Evolutionary conservation across 2,329 filamentous ascomycete genomes (phyloP).

Genomic region (Neobulgaria alba): DNA sequence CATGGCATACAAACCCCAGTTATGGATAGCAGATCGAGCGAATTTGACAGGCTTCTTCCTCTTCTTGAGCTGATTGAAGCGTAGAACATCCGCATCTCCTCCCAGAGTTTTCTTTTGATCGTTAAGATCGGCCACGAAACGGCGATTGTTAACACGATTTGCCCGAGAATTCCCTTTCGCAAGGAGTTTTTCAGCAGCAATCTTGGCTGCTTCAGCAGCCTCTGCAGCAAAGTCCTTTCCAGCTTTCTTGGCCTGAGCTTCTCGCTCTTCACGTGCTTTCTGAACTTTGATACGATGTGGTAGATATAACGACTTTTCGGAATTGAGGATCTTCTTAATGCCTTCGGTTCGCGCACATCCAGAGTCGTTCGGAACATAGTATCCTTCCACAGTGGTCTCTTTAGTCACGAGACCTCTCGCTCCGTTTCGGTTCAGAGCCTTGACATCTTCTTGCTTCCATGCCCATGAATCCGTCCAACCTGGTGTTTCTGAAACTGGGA

Average conservation of each 20-base stretch:
- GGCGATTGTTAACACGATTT: constrained; percentile 91
- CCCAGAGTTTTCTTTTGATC: constrained; percentile 83
- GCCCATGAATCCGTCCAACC: constrained; percentile 53
- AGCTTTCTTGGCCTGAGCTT: constrained; percentile 62
- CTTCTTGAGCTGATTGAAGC: constrained; percentile 99
- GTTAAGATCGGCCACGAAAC: constrained; percentile 88
- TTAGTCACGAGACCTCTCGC: constrained; percentile 35
- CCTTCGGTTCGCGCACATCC: constrained; percentile 89
- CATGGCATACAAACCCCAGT: constrained; percentile 96
- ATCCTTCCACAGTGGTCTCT: constrained; percentile 46
- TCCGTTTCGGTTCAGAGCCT: constrained; percentile 54
- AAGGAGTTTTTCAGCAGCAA: constrained; percentile 69
- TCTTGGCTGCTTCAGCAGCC: constrained; percentile 61
- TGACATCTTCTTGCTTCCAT: constrained; percentile 65
- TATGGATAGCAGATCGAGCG: constrained; percentile 94
- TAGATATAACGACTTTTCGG: constrained; percentile 95
- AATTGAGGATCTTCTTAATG: constrained; percentile 89
- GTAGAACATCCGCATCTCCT: constrained; percentile 80
- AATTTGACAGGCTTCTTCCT: constrained; percentile 99
- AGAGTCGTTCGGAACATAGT: constrained; percentile 77
- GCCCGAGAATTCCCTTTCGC: constrained; percentile 86
- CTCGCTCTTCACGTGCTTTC: constrained; percentile 72
- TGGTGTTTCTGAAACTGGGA: constrained; percentile 23
- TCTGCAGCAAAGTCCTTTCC: constrained; percentile 57
- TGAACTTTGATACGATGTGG: constrained; percentile 96